Evolutionary conservation across 2,329 filamentous ascomycete genomes (phyloP), one percentile per base, ranked within the genome.

Genomic region (Plectosphaerella sp.): DNA sequence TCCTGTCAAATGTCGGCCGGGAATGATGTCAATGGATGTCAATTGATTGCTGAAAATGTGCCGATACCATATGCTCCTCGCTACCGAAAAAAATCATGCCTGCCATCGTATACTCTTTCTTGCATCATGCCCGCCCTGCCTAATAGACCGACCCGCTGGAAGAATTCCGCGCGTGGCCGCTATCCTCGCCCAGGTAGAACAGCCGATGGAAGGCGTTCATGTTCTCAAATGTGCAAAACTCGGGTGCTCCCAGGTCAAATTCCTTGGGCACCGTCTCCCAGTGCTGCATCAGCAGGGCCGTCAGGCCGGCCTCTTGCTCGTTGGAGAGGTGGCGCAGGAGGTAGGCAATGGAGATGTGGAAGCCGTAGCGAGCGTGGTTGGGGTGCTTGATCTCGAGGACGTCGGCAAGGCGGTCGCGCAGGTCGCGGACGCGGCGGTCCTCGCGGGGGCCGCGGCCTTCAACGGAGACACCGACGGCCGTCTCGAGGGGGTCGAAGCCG

Each of bases 331-430:
- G 54, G 45, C 61, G 16, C 33, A 64, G 47, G 14, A 62, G 51
- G 37, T 64, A 64, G 8, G 55, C 58, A 49, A 64, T 39, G 35
- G 57, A 61, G 24, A 64, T 15, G 36, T 64, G 62, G 20, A 64
- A 52, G 8, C 51, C 54, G 25, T 64, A 64, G 14, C 20, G 14
- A 2, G 58, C 55, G 47, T 63, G 61, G 5, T 54, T 20, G 5
- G 55, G 54, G 9, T 57, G 53, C 4, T 57, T 52, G 36, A 63
- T 56, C 16, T 47, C 22, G 8, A 62, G 52, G 15, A 25, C 45
- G 10, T 55, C 52, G 16, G 58, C 51, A 12, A 64, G 53, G 12
- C 51, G 48, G 51, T 64, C 56, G n/a, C 61, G 48, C 16, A 64
- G 48, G 1, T 33, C 20, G 6, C 58, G 43, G 5, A 64, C 36